Evolutionary conservation across 352 stramenopile species (phyloP), one percentile per base, ranked within the genome.

Genomic region (Globisporangium middletonii): DNA sequence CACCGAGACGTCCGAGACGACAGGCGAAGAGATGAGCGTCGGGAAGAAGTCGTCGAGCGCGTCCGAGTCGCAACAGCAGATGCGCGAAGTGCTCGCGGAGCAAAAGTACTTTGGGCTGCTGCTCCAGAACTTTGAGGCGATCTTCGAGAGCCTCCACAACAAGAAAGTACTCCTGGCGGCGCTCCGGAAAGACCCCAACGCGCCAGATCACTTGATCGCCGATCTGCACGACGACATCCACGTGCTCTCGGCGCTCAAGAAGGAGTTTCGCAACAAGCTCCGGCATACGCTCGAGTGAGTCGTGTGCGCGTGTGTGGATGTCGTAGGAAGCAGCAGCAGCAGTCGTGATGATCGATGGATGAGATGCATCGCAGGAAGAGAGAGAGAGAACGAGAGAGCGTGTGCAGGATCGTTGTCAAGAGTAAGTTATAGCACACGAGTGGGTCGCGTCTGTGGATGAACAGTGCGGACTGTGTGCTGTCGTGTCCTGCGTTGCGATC

Each of bases 61-160:
- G 50, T 43, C 54, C 43, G 77, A 89, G 47, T 63, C 66, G 50
- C 71, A 23, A 23, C 23, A 65, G 37, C 72, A 38, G 4, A 38
- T 79, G 33, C 75, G 71, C 26, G 76, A 79, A 15, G 75, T 74
- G n/a, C 62, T 92, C n/a, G 72, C 74, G 0, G 79, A 89, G 55
- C 81, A 92, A 53, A 89, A 92, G 60, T 89, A 88, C 58, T 92
- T 92, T 62, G 79, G 77, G 2, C 53, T 92, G 49, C 55, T 92
- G 69, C 60, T 92, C 62, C 81, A 92, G 58, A 92, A 92, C 63
- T 92, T 92, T 57, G 81, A 92, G 60, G 77, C 80, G 43, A 88
- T 89, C 48, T 92, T 92, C 44, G 82, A 92, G 64, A 88, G 77
- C 55, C 65, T 92, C 30, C 79, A 92, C 69, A 92, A 89, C 67